These are phyloP conservation scores for Chrysanthemum lavandulifolium DNA, from an alignment of 129 eudicot genomes.

Conservation along the genomic window DNA sequence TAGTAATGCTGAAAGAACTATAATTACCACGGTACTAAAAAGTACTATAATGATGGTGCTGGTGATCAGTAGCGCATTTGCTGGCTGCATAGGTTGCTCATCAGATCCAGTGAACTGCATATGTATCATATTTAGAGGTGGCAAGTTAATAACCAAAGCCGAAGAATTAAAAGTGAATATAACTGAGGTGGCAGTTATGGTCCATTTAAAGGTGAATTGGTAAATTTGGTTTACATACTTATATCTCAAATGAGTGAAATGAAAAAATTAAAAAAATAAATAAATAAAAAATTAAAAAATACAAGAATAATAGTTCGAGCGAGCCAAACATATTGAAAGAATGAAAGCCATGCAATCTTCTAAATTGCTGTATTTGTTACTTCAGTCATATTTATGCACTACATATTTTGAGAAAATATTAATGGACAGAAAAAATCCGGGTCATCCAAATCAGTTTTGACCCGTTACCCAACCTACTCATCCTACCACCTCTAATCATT, in stretches of 20 bases:
- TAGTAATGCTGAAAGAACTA: not conserved
- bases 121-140: not conserved
- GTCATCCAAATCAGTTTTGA: not conserved
- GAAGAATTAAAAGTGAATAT: not conserved
- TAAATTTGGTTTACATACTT: no score
- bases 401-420: not conserved
- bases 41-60: conserved; percentile 83
- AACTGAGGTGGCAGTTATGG: not conserved
- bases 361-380: not conserved
- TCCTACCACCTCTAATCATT: not conserved
- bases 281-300: no score
- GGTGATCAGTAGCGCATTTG: conserved; percentile 78
- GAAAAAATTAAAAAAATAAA: not conserved
- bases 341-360: not conserved
- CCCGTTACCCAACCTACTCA: not conserved
- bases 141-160: not conserved
- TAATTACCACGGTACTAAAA: conserved; percentile 80
- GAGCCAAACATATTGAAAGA: no score
- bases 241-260: no score
- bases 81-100: conserved; percentile 66
- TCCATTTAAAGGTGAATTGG: not conserved
- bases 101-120: conserved; percentile 80
- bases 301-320: no score
- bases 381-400: not conserved
- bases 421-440: not conserved